A percentile compares a stretch with the other conserved stretches of the same genome.
Evolutionary conservation across 768 basidiomycete genomes (phyloP).

Genomic region (Pleurotus platypus): DNA sequence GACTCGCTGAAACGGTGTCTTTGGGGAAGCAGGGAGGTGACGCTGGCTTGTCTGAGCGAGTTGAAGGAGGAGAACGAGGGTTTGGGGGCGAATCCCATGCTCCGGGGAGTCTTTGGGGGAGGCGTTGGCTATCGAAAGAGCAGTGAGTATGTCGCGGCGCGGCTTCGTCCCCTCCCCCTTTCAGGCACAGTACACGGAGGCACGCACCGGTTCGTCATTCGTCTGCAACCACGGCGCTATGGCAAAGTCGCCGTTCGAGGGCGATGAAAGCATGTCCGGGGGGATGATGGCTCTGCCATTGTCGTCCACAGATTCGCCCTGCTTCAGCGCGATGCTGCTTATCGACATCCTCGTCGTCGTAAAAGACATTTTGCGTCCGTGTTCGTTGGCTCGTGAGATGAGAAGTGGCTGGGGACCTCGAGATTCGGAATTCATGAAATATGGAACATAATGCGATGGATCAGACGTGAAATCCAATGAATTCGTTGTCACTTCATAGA

Average conservation of each 20-base stretch:
- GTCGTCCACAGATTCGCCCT: constrained; percentile 5
- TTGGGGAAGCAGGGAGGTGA: constrained; percentile 22
- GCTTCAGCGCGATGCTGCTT: background rate
- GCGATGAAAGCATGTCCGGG: constrained; percentile 6
- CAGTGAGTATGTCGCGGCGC: constrained; percentile 26
- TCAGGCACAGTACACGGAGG: constrained; percentile 10
- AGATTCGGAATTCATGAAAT: no score
- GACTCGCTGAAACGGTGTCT: constrained; percentile 33
- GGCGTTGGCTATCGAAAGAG: constrained; percentile 31
- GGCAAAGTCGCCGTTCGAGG: background rate
- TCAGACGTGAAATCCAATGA: no score
- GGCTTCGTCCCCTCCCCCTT: background rate
- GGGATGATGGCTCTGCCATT: constrained; percentile 5
- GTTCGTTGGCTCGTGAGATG: no score
- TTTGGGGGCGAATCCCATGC: constrained; percentile 36
- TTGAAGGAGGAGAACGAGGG: constrained; percentile 38
- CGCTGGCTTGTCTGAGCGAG: constrained; percentile 27
- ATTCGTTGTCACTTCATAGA: no score
- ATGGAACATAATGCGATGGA: no score
- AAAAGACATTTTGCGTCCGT: background rate
- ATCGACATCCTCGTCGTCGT: background rate
- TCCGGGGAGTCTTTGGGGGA: constrained; percentile 27
- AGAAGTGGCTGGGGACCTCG: no score
- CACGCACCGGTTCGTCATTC: constrained; percentile 11
- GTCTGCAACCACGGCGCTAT: constrained; percentile 6